Base-by-base conservation (phyloP, 73 alveolate species). In the Urostyla sp. region DNA sequence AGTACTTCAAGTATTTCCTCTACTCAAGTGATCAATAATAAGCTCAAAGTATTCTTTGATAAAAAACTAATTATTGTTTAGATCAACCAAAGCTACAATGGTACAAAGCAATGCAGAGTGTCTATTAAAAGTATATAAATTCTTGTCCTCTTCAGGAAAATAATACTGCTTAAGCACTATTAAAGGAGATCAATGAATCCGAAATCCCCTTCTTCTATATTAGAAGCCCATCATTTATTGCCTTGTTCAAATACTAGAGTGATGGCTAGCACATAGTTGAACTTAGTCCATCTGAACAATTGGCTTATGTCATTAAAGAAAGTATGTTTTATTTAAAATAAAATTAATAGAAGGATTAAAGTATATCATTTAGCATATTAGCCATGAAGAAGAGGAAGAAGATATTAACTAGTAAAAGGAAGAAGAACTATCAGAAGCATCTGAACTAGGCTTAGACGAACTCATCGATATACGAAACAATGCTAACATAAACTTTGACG, bases 131-230 rank as follows among this genome's bases (percentile, higher is more conserved):
- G 34, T 40, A 40, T 16, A 40, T 40, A 10, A 10, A 40, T 49
- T 69, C 54, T 27, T 48, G 32, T 8, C 15, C 16, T 46, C 69
- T n/a, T n/a, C n/a, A n/a, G n/a, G n/a, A n/a, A n/a, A n/a, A n/a
- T n/a, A n/a, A n/a, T n/a, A n/a, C n/a, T 13, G 83, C 54, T 10
- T 34, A 48, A 2, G 79, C 23, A 40, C 15, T 11, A 4, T 67
- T 34, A 23, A 31, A 20, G n/a, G 20, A 34, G 23, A 24, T 46
- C 52, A 30, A 54, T 30, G 58, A 54, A 40, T 16, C 30, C 8
- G 63, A 66, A 40, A 66, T 69, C 56, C 83, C 83, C 7, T 69
- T 46, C 53, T 69, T 69, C 72, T 69, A 69, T 69, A 69, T 69
- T 50, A 69, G 44, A 24, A 69, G 49, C 35, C 44, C 44, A 27